Conservation (phyloP, 2,329 filamentous ascomycete genomes). For the Trichophyton schoenleinii region DNA sequence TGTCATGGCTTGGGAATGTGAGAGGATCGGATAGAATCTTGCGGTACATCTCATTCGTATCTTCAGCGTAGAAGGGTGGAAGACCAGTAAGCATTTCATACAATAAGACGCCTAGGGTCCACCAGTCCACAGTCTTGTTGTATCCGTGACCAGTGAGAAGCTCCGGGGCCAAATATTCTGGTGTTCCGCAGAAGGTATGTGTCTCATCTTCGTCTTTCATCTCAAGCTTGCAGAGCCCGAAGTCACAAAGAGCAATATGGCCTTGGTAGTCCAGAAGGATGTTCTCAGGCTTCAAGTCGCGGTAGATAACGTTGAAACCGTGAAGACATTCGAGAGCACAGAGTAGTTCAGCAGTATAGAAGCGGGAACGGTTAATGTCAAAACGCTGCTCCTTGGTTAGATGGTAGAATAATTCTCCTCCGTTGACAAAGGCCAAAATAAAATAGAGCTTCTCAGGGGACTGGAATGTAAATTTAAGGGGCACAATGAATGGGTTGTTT, state of each 20-base stretch:
- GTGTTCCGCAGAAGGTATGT: conserved; percentile 96
- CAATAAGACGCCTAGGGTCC: conserved; percentile 89
- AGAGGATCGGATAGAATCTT: conserved; percentile 95
- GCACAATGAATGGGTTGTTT: conserved; percentile 98
- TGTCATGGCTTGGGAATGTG: conserved; percentile 83
- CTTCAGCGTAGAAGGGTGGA: conserved; percentile 96
- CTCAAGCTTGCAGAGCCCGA: conserved; percentile 93
- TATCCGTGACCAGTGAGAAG: conserved; percentile 87
- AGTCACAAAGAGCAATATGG: conserved; percentile 95
- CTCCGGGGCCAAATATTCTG: conserved; percentile 92
- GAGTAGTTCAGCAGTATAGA: conserved; percentile 92
- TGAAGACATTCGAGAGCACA: conserved; percentile 94
- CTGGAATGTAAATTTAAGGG: conserved; percentile 97
- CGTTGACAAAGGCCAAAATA: conserved; percentile 93
- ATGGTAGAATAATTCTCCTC: conserved; percentile 94
- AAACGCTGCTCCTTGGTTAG: conserved; percentile 94
- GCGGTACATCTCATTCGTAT: conserved; percentile 98
- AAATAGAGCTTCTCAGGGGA: conserved; percentile 97
- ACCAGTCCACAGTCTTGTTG: conserved; percentile 98
- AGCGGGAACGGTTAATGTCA: conserved; percentile 90
- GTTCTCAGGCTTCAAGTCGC: conserved; percentile 93
- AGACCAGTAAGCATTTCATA: conserved; percentile 98
- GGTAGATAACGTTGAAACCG: conserved; percentile 97
- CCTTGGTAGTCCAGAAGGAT: conserved; percentile 96
- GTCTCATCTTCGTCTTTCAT: conserved; percentile 99